phyloP scores from a whole-genome alignment of 140 eudicot species.

The Ambrosia hybrid region DNA sequence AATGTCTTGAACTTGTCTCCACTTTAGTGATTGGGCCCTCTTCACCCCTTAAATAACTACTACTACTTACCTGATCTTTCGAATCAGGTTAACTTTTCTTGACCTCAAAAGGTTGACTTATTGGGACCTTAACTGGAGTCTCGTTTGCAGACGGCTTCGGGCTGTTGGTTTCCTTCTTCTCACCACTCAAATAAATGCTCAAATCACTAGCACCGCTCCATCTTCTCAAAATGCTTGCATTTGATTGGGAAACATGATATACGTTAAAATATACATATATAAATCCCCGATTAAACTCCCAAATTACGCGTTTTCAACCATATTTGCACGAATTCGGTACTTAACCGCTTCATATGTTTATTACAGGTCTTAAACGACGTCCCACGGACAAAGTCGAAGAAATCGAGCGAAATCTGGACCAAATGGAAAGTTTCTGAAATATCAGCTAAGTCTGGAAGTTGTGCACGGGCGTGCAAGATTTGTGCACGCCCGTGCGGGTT shows the following conservation, averaged over 20 bases:
- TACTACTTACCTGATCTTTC: constrained; percentile 8
- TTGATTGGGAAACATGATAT: constrained; percentile 49
- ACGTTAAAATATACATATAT: no score
- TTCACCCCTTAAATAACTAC: constrained; percentile 22
- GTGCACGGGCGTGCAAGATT: no score
- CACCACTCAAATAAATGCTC: constrained; percentile 83
- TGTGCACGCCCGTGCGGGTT: no score
- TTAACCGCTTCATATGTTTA: no score
- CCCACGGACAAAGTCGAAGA: no score
- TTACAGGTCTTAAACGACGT: no score
- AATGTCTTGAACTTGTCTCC: constrained; percentile 33
- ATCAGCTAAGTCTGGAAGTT: no score
- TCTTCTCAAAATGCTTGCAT: constrained; percentile 63
- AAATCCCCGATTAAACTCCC: no score
- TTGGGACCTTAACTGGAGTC: constrained; percentile 37
- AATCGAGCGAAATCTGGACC: no score
- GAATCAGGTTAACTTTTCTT: constrained; percentile 32
- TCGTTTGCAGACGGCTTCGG: constrained; percentile 39
- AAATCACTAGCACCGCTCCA: constrained; percentile 99
- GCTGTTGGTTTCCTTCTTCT: constrained; percentile 72
- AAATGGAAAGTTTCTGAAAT: no score
- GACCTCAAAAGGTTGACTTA: constrained; percentile 31
- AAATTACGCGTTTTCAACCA: no score
- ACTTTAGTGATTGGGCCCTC: constrained; percentile 16
- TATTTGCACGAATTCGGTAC: no score